A percentile compares a stretch with the other conserved stretches of the same genome.
Evolutionary conservation across 148 eudicot species (phyloP).

Genomic region (Arctostaphylos glauca): DNA sequence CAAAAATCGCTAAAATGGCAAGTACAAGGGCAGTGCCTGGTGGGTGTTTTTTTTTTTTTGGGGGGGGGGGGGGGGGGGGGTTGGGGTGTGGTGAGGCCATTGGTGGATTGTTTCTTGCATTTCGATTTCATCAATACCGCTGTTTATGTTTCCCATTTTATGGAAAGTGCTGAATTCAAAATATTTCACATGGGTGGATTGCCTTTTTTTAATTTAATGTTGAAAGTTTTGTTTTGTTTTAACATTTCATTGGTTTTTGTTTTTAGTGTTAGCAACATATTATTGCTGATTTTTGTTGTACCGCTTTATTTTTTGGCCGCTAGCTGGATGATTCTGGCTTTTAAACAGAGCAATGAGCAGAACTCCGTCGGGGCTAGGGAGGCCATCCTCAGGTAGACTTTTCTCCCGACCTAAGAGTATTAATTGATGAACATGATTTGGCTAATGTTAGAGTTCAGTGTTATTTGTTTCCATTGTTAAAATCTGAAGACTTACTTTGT

Average conservation of each 20-base stretch:
- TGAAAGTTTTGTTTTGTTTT: not conserved
- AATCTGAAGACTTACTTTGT: too few relatives aligned
- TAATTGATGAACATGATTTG: not conserved
- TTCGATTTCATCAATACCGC: not conserved
- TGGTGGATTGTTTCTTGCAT: too few relatives aligned
- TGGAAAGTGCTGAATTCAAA: too few relatives aligned
- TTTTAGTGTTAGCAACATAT: not conserved
- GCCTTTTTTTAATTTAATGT: not conserved
- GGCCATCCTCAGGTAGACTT: constrained; percentile 51
- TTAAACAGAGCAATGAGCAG: constrained; percentile 49
- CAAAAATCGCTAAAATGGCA: too few relatives aligned
- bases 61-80: too few relatives aligned
- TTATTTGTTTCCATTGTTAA: not conserved
- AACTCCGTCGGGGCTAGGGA: constrained; percentile 38
- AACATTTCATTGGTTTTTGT: not conserved
- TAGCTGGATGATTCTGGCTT: constrained; percentile 32
- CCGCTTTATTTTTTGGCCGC: not conserved
- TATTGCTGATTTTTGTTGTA: not conserved
- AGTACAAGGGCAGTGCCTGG: too few relatives aligned
- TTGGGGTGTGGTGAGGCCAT: too few relatives aligned
- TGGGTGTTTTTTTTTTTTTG: too few relatives aligned
- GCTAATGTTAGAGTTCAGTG: not conserved
- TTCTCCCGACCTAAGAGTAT: not conserved
- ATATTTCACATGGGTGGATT: not conserved
- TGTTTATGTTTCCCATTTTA: not conserved